Base-by-base conservation (phyloP, 192 early-diverging fungal species). In the Glomus cerebriforme region DNA sequence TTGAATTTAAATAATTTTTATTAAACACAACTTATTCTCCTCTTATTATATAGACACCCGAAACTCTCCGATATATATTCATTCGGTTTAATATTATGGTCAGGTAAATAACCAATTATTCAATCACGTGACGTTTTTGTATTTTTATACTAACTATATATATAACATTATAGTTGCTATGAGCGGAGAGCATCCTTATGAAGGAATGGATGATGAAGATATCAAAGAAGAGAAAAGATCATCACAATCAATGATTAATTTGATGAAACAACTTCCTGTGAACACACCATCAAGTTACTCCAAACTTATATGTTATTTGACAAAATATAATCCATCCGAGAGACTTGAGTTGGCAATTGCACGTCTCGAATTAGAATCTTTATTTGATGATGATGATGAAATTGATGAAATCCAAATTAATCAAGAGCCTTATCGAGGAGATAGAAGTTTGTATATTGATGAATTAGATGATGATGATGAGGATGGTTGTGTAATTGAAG, bases 61-160 rank as follows among this genome's bases (percentile, higher is more conserved):
- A 77, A 77, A 47, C 34, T 77, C 1, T 77, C 75, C 19, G 75
- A 77, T 34, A 24, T 77, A 13, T 77, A 77, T 77, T 77, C 75
- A 9, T 77, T 24, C 13, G 75, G 75, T 1, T 77, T 77, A 45
- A 77, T 77, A 24, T 58, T 77, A 27, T 65, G 75, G 75, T 77
- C 75, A 49, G 62, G 75, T 77, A 77, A 65, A 35, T 17, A 66
- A 59, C 26, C 9, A 54, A 32, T 27, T 32, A n/a, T 43, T 63
- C 45, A 8, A 47, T 66, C 1, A 47, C 45, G 9, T 22, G 2
- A 4, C n/a, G 3, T 26, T 4, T 13, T 49, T 26, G 37, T 19
- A 8, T 8, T 2, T 73, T 58, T 31, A 12, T 13, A 69, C 7
- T 19, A 69, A 31, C 19, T 62, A 7, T 2, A 64, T 43, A 39